Evolutionary conservation across 2,329 filamentous ascomycete species (phyloP).

Genomic region (Aspergillus novoparasiticus): DNA sequence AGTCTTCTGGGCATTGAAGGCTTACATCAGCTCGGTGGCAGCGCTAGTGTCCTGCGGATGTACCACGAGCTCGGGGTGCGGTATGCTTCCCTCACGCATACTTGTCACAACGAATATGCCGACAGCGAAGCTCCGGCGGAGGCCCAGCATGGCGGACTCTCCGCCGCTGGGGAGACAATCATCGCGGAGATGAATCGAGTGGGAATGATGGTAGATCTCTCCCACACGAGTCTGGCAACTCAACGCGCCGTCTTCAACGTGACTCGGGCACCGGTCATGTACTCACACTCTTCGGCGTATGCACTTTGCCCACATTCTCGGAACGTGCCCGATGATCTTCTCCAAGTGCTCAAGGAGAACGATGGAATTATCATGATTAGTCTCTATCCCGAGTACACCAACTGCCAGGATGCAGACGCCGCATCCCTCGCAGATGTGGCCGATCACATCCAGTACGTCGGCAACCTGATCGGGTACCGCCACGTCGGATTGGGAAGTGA

Average conservation of each 20-base stretch:
- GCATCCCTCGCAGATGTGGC: constrained; percentile 30
- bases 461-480: constrained; percentile 32
- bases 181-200: constrained; percentile 34
- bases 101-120: background rate
- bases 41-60: constrained; percentile 21
- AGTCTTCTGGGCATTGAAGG: constrained; percentile 31
- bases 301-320: constrained; percentile 34
- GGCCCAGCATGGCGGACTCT: background rate
- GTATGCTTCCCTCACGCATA: constrained; percentile 9
- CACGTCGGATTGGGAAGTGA: constrained; percentile 41
- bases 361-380: constrained; percentile 46
- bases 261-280: constrained; percentile 28
- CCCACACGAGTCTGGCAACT: constrained; percentile 25
- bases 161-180: background rate
- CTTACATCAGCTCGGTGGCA: constrained; percentile 29
- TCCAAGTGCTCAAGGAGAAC: constrained; percentile 39
- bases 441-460: constrained; percentile 42
- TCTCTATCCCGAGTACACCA: constrained; percentile 28
- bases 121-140: background rate
- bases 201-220: constrained; percentile 33
- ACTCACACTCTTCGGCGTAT: constrained; percentile 25
- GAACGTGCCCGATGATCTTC: constrained; percentile 47
- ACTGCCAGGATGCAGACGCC: constrained; percentile 20
- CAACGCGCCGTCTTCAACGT: constrained; percentile 25
- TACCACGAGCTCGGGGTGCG: constrained; percentile 23